phyloP scores from a whole-genome alignment of 2,329 filamentous ascomycete genomes.

The Pseudocercospora cruenta region DNA sequence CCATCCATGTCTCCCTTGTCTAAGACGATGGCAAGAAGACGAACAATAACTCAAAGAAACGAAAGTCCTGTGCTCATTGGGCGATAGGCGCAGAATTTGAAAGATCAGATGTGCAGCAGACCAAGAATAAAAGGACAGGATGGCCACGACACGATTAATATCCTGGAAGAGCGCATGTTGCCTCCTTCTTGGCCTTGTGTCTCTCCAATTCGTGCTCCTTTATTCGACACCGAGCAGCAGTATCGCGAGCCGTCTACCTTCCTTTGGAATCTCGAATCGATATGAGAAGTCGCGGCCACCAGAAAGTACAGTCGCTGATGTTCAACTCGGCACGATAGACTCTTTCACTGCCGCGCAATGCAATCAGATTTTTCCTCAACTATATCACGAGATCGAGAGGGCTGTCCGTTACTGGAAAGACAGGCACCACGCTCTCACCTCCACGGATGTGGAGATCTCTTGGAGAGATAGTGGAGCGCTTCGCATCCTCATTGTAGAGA shows the following conservation, averaged over 20 bases:
- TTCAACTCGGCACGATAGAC: not conserved
- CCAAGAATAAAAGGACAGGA: not conserved
- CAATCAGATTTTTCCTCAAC: conserved; percentile 31
- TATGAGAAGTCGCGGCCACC: not conserved
- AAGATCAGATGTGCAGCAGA: no score
- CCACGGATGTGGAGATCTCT: conserved; percentile 25
- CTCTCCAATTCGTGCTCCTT: not conserved
- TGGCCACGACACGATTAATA: not conserved
- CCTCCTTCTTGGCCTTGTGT: not conserved
- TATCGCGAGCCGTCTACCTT: not conserved
- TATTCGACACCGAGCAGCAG: not conserved
- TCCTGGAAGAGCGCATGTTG: not conserved
- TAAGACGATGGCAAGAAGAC: not conserved
- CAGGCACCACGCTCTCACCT: conserved; percentile 22
- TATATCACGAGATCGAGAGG: conserved; percentile 37
- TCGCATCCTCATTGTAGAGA: conserved; percentile 32
- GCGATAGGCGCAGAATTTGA: not conserved
- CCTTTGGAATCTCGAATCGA: not conserved
- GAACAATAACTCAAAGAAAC: not conserved
- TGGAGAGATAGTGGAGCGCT: conserved; percentile 22
- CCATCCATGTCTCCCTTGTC: no score
- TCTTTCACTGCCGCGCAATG: conserved; percentile 26
- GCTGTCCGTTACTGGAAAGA: conserved; percentile 30
- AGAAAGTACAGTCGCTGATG: not conserved
- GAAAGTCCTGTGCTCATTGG: not conserved